Evolutionary conservation across 176 grass and related monocot species (phyloP).

Genomic region (Cenchrus fungigraminus): DNA sequence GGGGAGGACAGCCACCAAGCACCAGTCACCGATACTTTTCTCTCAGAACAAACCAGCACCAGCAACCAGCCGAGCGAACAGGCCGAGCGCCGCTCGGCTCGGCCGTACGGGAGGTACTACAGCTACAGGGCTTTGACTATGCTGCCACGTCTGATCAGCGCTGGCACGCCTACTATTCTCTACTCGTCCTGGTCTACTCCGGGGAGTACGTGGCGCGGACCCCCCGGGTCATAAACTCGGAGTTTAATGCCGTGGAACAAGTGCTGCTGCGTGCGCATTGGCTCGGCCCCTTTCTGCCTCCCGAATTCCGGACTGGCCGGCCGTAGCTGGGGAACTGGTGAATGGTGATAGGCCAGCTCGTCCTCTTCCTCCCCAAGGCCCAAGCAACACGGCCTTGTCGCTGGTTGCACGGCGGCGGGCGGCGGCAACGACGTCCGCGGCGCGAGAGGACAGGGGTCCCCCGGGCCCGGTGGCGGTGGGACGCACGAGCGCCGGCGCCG

Average conservation of each 20-base stretch:
- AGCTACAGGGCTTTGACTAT: slow-evolving; percentile 26
- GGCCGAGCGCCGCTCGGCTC: neutral
- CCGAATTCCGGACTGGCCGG: neutral
- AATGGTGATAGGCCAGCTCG: neutral
- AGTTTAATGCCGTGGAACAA: slow-evolving; percentile 1
- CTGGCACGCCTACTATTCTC: neutral
- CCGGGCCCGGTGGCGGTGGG: neutral
- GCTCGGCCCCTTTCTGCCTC: neutral
- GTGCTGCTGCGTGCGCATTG: neutral
- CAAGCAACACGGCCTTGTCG: neutral
- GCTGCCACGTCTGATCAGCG: slow-evolving; percentile 36
- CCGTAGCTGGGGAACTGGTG: neutral
- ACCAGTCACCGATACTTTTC: too few species aligned
- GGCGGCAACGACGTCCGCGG: neutral
- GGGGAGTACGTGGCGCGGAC: neutral
- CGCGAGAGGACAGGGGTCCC: neutral
- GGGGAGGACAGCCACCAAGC: slow-evolving; percentile 10
- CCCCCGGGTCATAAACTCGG: neutral
- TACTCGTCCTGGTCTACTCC: neutral
- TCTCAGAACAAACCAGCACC: too few species aligned
- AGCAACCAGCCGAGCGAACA: too few species aligned
- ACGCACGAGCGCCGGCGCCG: neutral
- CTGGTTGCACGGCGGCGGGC: neutral
- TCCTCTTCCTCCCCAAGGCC: too few species aligned
- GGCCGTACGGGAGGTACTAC: slow-evolving; percentile 10